These are phyloP conservation scores for Alloteropsis angusta DNA, from an alignment of 202 grass and related monocot genomes.

Conservation along the genomic window DNA sequence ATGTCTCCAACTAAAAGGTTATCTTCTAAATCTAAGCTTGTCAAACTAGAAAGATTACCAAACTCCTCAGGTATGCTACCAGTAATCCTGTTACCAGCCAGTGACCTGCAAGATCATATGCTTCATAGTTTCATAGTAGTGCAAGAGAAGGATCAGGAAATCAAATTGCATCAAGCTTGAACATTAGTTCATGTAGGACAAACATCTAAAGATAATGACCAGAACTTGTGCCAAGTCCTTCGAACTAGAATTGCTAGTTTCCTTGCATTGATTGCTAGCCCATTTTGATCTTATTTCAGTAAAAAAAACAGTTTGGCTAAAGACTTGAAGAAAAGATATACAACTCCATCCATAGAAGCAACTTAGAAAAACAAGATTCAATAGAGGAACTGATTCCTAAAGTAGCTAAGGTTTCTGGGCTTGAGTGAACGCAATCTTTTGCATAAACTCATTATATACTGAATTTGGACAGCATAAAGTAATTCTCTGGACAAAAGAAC, in stretches of 20 bases:
- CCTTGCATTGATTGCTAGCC: background rate
- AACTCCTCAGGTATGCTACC: constrained; percentile 64
- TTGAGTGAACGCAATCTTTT: background rate
- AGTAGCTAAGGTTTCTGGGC: background rate
- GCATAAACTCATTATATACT: background rate
- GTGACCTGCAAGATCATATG: constrained; percentile 47
- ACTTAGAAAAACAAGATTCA: background rate
- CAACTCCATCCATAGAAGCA: background rate
- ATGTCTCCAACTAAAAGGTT: constrained; percentile 69
- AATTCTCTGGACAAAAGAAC: background rate
- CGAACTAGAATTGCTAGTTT: background rate
- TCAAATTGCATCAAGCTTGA: background rate
- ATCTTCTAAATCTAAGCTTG: constrained; percentile 66
- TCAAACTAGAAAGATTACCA: constrained; percentile 79
- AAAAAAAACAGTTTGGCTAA: background rate
- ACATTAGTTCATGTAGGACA: background rate
- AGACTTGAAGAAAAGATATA: background rate
- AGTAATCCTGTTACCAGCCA: constrained; percentile 69
- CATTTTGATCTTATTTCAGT: background rate
- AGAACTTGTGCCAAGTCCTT: background rate
- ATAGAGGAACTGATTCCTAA: constrained; percentile 1
- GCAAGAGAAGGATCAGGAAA: background rate
- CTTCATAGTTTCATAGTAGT: constrained; percentile 17
- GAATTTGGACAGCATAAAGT: background rate
- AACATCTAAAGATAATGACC: background rate